Evolutionary conservation across 495 filamentous ascomycete species (phyloP), one percentile per base, ranked within the genome.

Genomic region (Penicillium arizonense): DNA sequence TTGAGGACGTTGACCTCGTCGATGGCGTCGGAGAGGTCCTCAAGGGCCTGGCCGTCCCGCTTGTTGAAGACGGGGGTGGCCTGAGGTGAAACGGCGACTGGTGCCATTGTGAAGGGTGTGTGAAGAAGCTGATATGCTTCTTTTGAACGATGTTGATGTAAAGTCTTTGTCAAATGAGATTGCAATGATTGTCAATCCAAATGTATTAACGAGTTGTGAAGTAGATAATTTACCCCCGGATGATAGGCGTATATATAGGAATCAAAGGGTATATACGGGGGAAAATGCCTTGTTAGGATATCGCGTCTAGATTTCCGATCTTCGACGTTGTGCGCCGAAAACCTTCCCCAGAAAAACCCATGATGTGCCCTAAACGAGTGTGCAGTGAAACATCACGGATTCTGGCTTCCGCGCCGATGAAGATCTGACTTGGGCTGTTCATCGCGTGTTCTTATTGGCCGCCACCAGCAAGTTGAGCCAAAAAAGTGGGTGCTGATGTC

Each of bases 1-100:
- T 88, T 90, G 56, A 93, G 75, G 34, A 90, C 74, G 74, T 96
- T 95, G 74, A 94, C 83, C 2, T 78, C 75, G 73, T 96, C 89
- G 62, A 96, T 85, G 64, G 81, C 77, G 69, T 94, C 90, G 3
- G 89, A 93, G 30, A 84, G 81, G 26, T 80, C 80, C 64, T 94
- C 89, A n/a, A 96, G 82, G n/a, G 81, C 82, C 6, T 82, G 79
- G 21, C 88, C 88, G 61, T 87, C 80, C 24, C 82, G 77, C 46
- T 67, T 70, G 57, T 68, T 66, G 52, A 67, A 61, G 46, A 57
- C 53, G 33, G 61, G 61, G 38, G 53, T 57, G 32, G 51, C 55
- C 14, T 64, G 65, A 23, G 49, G 37, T 40, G 54, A 49, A 20
- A 67, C 47, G 51, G 70, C 65, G 53, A 67, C 60, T 13, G 67